These are phyloP conservation scores for Pichia sp. DNA, from an alignment of 1,139 yeast genomes.

Conservation along the genomic window DNA sequence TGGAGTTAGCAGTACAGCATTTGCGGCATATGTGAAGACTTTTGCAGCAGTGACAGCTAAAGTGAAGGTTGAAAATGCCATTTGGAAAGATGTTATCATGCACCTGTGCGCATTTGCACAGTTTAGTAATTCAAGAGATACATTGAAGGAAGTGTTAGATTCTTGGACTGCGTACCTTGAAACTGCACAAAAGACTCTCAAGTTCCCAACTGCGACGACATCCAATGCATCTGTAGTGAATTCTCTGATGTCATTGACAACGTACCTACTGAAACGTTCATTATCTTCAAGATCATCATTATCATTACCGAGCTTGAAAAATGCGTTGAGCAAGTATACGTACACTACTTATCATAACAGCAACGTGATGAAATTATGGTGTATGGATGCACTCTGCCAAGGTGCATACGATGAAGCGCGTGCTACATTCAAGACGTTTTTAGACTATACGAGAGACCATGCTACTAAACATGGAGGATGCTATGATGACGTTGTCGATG, in stretches of 20 bases:
- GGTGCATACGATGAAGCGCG: conserved; percentile 27
- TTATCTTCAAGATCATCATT: too few relatives aligned
- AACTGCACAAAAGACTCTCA: conserved; percentile 20
- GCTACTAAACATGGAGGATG: conserved; percentile 29
- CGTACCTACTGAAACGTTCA: conserved; percentile 25
- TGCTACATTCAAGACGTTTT: conserved; percentile 38
- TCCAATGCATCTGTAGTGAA: conserved; percentile 27
- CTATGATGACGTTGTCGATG: conserved; percentile 28
- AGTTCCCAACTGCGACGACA: conserved; percentile 40
- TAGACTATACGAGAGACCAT: conserved; percentile 32
- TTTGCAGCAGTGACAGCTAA: too few relatives aligned
- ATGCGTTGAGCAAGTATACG: conserved; percentile 34
- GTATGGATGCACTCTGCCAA: conserved; percentile 22
- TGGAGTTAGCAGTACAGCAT: too few relatives aligned
- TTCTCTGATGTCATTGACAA: conserved; percentile 26
- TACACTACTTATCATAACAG: conserved; percentile 43
- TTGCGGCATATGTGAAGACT: too few relatives aligned
- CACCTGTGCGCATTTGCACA: too few relatives aligned
- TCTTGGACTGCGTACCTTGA: too few relatives aligned
- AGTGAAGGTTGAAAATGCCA: too few relatives aligned
- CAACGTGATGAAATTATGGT: conserved; percentile 32
- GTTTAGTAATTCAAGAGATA: too few relatives aligned
- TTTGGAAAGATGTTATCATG: too few relatives aligned
- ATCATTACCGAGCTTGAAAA: too few relatives aligned
- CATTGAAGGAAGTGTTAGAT: too few relatives aligned